Percentiles rank a stretch among this genome's conserved stretches.
phyloP scores from a whole-genome alignment of 176 grass and related monocot species.

The Microstegium vimineum region DNA sequence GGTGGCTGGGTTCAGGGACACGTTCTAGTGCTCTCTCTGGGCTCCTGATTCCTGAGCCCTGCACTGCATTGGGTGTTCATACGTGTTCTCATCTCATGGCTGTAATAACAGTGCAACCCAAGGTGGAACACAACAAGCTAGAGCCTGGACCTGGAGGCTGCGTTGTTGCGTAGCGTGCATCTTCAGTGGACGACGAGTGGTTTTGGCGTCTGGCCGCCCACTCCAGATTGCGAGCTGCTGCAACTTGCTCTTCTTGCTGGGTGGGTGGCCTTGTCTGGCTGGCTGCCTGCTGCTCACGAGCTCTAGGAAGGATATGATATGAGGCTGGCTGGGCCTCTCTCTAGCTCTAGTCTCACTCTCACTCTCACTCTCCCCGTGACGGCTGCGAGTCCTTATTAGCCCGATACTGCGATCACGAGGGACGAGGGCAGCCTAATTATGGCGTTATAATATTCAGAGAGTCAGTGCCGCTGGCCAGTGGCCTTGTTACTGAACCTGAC shows the following conservation, averaged over 20 bases:
- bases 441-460: slow-evolving; percentile 15
- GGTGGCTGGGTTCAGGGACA: too few relatives aligned
- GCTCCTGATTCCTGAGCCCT: too few relatives aligned
- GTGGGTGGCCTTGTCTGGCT: background rate
- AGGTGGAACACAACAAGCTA: slow-evolving; percentile 13
- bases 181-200: background rate
- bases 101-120: background rate
- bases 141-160: background rate
- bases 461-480: background rate
- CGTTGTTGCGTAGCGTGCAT: slow-evolving; percentile 21
- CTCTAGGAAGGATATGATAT: background rate
- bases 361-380: slow-evolving; percentile 2
- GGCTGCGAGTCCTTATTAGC: slow-evolving; percentile 3
- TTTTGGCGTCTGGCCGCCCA: background rate
- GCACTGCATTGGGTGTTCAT: background rate
- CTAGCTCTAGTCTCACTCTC: too few relatives aligned
- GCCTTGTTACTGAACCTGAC: background rate
- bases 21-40: too few relatives aligned
- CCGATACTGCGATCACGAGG: slow-evolving; percentile 16
- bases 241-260: background rate
- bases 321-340: background rate
- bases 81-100: background rate
- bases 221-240: background rate
- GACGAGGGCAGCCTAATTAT: background rate
- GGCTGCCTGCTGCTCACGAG: background rate